These are phyloP conservation scores for Lyophyllum shimeji DNA, from an alignment of 768 basidiomycete species.

Conservation along the genomic window DNA sequence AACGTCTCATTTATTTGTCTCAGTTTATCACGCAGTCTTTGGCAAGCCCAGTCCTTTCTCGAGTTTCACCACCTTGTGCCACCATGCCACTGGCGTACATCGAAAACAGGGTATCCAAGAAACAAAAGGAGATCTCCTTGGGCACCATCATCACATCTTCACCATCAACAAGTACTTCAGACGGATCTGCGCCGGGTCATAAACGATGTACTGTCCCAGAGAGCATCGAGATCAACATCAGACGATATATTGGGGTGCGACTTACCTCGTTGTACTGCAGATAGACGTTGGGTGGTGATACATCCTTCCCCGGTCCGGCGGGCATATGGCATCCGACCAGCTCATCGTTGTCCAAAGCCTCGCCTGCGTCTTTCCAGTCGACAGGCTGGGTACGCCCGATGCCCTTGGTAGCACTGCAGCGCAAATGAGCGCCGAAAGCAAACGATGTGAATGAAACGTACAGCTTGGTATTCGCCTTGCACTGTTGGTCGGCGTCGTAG, in stretches of 20 bases:
- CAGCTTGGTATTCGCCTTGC: conserved; percentile 40
- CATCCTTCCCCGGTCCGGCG: conserved; percentile 42
- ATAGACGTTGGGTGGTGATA: conserved; percentile 24
- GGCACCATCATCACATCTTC: conserved; percentile 32
- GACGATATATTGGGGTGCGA: not conserved
- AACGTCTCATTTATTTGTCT: conserved; percentile 2
- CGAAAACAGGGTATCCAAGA: not conserved
- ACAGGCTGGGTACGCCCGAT: conserved; percentile 50
- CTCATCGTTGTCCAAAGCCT: conserved; percentile 44
- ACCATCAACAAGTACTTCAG: conserved; percentile 60
- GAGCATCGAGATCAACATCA: not conserved
- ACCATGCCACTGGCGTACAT: not conserved
- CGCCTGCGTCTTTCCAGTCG: conserved; percentile 61
- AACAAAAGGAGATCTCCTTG: not conserved
- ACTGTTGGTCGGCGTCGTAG: conserved; percentile 49
- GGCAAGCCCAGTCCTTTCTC: too few relatives aligned
- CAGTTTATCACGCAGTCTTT: not conserved
- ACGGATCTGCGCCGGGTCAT: conserved; percentile 55
- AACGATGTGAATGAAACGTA: conserved; percentile 23
- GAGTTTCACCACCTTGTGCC: too few relatives aligned
- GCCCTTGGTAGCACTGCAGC: conserved; percentile 51
- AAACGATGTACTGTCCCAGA: conserved; percentile 55
- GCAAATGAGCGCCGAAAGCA: not conserved
- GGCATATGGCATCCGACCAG: conserved; percentile 60
- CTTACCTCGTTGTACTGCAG: conserved; percentile 60